Conservation (phyloP, 441 rosid species). For the Erysimum pusillum region DNA sequence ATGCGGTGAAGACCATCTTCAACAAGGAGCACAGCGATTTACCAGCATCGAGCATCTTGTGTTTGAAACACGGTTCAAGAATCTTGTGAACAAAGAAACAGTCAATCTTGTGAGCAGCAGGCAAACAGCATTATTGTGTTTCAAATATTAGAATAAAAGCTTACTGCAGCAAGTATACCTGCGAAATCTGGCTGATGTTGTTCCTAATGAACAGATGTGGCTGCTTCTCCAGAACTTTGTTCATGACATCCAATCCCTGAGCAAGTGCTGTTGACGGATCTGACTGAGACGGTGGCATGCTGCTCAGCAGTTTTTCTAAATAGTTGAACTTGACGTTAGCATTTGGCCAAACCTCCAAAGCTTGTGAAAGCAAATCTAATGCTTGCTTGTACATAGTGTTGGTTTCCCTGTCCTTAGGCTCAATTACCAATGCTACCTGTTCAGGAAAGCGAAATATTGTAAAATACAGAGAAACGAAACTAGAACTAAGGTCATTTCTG, state of each 20-base stretch:
- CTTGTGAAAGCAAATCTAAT: slow-evolving; percentile 91
- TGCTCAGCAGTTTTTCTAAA: slow-evolving; percentile 88
- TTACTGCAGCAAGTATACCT: slow-evolving; percentile 61
- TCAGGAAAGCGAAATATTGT: slow-evolving; percentile 24
- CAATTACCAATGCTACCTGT: slow-evolving; percentile 99
- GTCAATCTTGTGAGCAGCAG: slow-evolving; percentile 23
- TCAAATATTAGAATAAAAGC: slow-evolving; percentile 33
- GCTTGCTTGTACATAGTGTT: slow-evolving; percentile 96
- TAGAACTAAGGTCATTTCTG: slow-evolving; percentile 11
- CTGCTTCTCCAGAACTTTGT: slow-evolving; percentile 98
- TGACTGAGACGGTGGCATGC: slow-evolving; percentile 94
- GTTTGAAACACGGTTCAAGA: slow-evolving; percentile 97
- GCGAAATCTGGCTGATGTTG: slow-evolving; percentile 93
- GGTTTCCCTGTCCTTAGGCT: slow-evolving; percentile 99
- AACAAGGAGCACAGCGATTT: slow-evolving; percentile 92
- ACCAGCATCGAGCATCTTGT: slow-evolving; percentile 96
- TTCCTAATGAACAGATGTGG: slow-evolving; percentile 95
- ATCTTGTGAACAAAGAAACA: slow-evolving; percentile 60
- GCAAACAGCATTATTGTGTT: slow-evolving; percentile 22
- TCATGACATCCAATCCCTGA: slow-evolving; percentile 99
- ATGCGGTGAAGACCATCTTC: slow-evolving; percentile 96
- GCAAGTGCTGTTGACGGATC: slow-evolving; percentile 98
- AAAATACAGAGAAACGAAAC: slow-evolving; percentile 1
- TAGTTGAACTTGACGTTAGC: slow-evolving; percentile 98
- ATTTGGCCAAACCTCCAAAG: slow-evolving; percentile 99